A percentile compares a stretch with the other conserved stretches of the same genome.
These are phyloP conservation scores for Xylariales sp. DNA, from an alignment of 2,329 filamentous ascomycete genomes.

Conservation along the genomic window DNA sequence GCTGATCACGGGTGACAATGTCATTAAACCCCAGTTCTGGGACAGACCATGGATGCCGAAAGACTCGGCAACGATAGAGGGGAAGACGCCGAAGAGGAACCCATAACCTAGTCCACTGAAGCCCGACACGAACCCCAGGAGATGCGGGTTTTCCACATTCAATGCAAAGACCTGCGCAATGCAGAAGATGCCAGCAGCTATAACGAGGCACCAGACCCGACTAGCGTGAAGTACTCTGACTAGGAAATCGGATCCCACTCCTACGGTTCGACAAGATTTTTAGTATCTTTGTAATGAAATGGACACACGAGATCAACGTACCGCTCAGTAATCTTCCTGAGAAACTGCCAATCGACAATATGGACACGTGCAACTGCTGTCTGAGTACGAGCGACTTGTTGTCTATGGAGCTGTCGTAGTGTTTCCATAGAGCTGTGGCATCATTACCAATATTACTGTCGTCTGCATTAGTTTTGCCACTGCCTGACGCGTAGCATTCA, in stretches of 20 bases:
- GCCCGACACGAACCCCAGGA: constrained; percentile 72
- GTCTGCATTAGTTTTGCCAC: constrained; percentile 28
- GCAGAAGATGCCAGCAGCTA: constrained; percentile 73
- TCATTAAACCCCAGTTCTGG: constrained; percentile 93
- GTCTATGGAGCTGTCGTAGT: constrained; percentile 70
- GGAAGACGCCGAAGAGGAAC: constrained; percentile 90
- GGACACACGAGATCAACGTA: constrained; percentile 42
- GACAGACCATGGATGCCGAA: constrained; percentile 88
- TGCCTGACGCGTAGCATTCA: no score
- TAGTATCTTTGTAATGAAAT: no score
- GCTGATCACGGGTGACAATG: constrained; percentile 77
- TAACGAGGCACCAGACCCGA: constrained; percentile 85
- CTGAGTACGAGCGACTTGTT: constrained; percentile 72
- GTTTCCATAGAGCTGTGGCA: constrained; percentile 80
- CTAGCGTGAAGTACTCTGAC: constrained; percentile 76
- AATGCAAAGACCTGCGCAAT: constrained; percentile 74
- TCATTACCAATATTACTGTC: constrained; percentile 89
- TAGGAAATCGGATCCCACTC: constrained; percentile 86
- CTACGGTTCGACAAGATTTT: no score
- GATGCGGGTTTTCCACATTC: constrained; percentile 69
- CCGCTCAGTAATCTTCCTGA: constrained; percentile 73
- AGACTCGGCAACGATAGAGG: constrained; percentile 81
- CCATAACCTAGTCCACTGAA: constrained; percentile 89
- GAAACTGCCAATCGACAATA: constrained; percentile 87
- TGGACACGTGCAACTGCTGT: constrained; percentile 90